Conservation (phyloP, 2,329 filamentous ascomycete genomes). For the Dryadomyces quercus-mongolicae region DNA sequence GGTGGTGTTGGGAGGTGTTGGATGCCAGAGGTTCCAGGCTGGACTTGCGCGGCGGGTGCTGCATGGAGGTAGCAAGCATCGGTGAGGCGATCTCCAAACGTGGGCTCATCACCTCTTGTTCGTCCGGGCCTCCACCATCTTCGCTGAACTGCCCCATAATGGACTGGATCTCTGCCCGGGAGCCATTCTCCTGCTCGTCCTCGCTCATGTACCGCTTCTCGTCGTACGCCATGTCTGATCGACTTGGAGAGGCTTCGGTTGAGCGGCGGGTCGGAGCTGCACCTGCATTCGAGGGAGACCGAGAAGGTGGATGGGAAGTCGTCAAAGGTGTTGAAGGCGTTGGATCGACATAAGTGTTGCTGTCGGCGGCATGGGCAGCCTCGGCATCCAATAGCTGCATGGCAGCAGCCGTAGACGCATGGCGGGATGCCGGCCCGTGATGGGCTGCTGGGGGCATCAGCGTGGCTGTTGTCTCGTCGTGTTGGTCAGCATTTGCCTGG, state of each 20-base stretch:
- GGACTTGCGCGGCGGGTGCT: conserved; percentile 73
- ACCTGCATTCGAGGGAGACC: conserved; percentile 45
- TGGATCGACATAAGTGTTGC: conserved; percentile 40
- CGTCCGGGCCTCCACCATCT: conserved; percentile 55
- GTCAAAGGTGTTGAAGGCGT: conserved; percentile 41
- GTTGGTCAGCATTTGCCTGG: not conserved
- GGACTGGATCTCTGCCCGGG: conserved; percentile 79
- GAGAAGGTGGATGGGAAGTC: conserved; percentile 41
- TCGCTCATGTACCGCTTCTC: conserved; percentile 46
- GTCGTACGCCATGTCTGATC: conserved; percentile 43
- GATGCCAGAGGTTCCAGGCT: conserved; percentile 64
- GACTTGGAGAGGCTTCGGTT: conserved; percentile 33
- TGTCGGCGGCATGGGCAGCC: conserved; percentile 35
- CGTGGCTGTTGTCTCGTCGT: conserved; percentile 24
- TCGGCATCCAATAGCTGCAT: conserved; percentile 35
- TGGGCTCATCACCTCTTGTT: conserved; percentile 86
- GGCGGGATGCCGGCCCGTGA: conserved; percentile 14
- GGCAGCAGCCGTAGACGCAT: conserved; percentile 24
- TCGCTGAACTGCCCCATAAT: conserved; percentile 96
- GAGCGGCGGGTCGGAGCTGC: conserved; percentile 25
- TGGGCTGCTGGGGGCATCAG: conserved; percentile 26
- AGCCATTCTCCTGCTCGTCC: conserved; percentile 55
- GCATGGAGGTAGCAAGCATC: conserved; percentile 50
- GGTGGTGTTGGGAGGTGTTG: conserved; percentile 33
- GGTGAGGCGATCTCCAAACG: conserved; percentile 73